phyloP scores from a whole-genome alignment of 768 basidiomycete genomes.

The Nidularia pulvinata region DNA sequence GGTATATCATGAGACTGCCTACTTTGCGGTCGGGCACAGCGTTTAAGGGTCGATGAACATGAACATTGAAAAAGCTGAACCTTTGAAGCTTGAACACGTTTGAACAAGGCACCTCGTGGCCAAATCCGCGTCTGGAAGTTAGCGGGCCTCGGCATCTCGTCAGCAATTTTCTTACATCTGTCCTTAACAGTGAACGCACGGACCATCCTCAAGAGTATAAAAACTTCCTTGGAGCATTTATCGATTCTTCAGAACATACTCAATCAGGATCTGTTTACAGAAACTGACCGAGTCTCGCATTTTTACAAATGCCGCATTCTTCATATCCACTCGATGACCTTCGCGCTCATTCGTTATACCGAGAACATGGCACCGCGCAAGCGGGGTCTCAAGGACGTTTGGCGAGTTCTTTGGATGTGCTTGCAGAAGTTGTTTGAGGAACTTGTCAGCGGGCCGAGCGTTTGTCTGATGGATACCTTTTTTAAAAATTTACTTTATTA shows the following conservation, averaged over 20 bases:
- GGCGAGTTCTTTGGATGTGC: conserved; percentile 27
- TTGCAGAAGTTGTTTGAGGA: conserved; percentile 23
- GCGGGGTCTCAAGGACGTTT: conserved; percentile 63
- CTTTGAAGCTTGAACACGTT: no score
- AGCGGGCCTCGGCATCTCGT: no score
- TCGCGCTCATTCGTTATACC: conserved; percentile 62
- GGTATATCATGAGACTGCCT: no score
- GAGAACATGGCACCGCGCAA: conserved; percentile 52
- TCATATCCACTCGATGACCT: conserved; percentile 74
- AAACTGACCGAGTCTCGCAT: conserved; percentile 82
- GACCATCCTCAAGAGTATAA: conserved; percentile 24
- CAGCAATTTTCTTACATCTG: no score
- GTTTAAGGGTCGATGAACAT: no score
- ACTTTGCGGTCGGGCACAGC: no score
- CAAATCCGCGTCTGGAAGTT: no score
- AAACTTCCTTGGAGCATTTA: conserved; percentile 8
- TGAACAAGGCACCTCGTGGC: no score
- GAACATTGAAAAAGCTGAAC: no score
- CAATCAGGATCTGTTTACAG: conserved; percentile 28
- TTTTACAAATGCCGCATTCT: conserved; percentile 75
- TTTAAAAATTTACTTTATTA: background rate
- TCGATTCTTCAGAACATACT: conserved; percentile 66
- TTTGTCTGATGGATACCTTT: conserved; percentile 59
- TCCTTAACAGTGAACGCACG: conserved; percentile 14
- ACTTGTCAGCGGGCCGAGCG: conserved; percentile 55